Evolutionary conservation across 257 asterid species (phyloP).

Genomic region (Solanum rostratum): DNA sequence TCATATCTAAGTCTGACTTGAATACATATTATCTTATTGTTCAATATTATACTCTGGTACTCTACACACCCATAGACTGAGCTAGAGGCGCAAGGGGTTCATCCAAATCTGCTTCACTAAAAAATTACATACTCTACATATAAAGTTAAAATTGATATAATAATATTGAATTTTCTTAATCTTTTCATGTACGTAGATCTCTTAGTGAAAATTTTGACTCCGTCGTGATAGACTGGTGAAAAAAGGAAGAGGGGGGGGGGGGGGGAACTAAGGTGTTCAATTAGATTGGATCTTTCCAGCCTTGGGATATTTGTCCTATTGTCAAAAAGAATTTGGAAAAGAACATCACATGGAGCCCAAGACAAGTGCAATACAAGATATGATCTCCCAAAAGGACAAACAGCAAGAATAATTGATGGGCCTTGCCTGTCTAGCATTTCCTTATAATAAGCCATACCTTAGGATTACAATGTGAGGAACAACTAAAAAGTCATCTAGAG

Average conservation of each 20-base stretch:
- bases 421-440: constrained; percentile 15
- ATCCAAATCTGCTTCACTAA: not conserved
- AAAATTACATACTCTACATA: not conserved
- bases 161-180: not conserved
- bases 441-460: constrained; percentile 2
- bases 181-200: not conserved
- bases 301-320: constrained; percentile 13
- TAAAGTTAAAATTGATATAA: not conserved
- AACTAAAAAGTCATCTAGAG: constrained; percentile 9
- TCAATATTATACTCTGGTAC: not conserved
- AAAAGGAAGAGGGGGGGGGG: not conserved
- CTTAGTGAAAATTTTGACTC: not conserved
- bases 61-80: not conserved
- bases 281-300: constrained; percentile 15
- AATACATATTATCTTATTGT: not conserved
- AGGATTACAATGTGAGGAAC: constrained; percentile 9
- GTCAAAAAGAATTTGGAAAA: not conserved
- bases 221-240: not conserved
- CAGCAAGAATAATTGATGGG: constrained; percentile 20
- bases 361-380: constrained; percentile 22
- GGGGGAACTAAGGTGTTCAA: not conserved
- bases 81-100: not conserved
- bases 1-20: constrained; percentile 7
- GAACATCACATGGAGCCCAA: constrained; percentile 28
- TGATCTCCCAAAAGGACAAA: constrained; percentile 19